Evolutionary conservation across 345 rosid genomes (phyloP).

Genomic region (Aethionema arabicum): DNA sequence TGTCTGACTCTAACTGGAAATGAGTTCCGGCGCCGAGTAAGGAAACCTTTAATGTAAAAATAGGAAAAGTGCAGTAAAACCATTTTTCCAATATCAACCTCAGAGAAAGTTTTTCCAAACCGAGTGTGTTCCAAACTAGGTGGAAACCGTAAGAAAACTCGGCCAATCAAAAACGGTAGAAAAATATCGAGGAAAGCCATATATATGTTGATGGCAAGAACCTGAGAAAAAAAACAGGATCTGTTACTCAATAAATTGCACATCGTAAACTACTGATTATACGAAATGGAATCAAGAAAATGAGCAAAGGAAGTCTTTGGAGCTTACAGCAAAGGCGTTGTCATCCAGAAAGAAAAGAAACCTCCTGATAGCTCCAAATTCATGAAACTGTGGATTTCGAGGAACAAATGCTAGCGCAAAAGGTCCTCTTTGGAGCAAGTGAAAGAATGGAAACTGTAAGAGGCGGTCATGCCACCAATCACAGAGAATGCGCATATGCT

Average conservation of each 20-base stretch:
- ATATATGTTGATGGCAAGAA: conserved; percentile 24
- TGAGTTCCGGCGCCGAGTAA: neutral
- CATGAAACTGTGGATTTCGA: conserved; percentile 10
- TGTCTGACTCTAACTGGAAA: neutral
- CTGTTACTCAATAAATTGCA: conserved; percentile 6
- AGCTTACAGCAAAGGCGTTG: conserved; percentile 18
- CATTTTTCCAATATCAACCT: conserved; percentile 13
- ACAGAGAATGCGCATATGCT: neutral
- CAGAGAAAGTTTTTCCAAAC: conserved; percentile 6
- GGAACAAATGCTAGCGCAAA: conserved; percentile 10
- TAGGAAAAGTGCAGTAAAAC: neutral
- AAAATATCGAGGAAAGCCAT: conserved; percentile 2
- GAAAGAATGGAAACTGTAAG: conserved; percentile 4
- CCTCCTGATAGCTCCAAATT: conserved; percentile 23
- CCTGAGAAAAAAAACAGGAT: conserved; percentile 18
- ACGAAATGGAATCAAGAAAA: neutral
- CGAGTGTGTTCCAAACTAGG: neutral
- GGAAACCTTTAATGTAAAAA: conserved; percentile 3
- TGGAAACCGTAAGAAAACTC: neutral
- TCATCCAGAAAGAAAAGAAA: conserved; percentile 21
- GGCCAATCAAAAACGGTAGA: conserved; percentile 24
- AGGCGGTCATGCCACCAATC: conserved; percentile 30
- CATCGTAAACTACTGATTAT: neutral
- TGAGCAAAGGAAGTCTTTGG: neutral
- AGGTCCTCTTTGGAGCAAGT: neutral